A percentile compares a stretch with the other conserved stretches of the same genome.
Evolutionary conservation across 2,329 filamentous ascomycete species (phyloP).

Genomic region (Ascochyta lentis): DNA sequence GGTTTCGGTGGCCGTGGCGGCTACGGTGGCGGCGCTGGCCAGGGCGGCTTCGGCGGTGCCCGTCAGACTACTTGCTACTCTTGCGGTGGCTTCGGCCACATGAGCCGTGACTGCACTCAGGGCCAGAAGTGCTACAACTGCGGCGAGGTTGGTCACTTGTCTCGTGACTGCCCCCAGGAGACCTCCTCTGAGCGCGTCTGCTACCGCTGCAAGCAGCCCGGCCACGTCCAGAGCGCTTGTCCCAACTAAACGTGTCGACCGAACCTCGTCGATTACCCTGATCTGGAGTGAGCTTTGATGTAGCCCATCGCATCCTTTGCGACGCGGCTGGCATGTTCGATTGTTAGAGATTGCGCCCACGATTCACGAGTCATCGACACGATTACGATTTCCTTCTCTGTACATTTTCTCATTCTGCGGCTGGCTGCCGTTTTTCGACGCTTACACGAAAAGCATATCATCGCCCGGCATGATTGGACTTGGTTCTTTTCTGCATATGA

Average conservation of each 20-base stretch:
- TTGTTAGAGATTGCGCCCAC: constrained; percentile 36
- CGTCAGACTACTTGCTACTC: constrained; percentile 83
- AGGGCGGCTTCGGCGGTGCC: constrained; percentile 56
- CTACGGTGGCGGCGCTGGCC: constrained; percentile 54
- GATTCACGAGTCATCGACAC: constrained; percentile 43
- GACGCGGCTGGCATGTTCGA: constrained; percentile 33
- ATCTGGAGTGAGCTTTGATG: constrained; percentile 40
- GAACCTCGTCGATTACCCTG: constrained; percentile 38
- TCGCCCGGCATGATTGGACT: constrained; percentile 47
- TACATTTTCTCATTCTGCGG: constrained; percentile 51
- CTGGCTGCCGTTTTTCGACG: constrained; percentile 47
- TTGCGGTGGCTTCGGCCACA: constrained; percentile 95
- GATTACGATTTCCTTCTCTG: constrained; percentile 49
- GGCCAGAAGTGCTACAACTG: constrained; percentile 99
- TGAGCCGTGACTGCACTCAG: constrained; percentile 97
- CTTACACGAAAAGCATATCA: constrained; percentile 48
- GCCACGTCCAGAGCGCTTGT: constrained; percentile 94
- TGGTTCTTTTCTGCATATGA: constrained; percentile 43
- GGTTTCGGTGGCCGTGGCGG: constrained; percentile 58
- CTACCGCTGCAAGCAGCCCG: constrained; percentile 91
- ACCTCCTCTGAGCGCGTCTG: constrained; percentile 91
- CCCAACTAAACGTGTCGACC: constrained; percentile 68
- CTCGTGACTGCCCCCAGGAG: constrained; percentile 94
- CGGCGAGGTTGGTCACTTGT: constrained; percentile 90
- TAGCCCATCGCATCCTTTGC: constrained; percentile 28